Evolutionary conservation across 2,329 filamentous ascomycete species (phyloP), one percentile per base, ranked within the genome.

Genomic region (Dactylellina sp.): DNA sequence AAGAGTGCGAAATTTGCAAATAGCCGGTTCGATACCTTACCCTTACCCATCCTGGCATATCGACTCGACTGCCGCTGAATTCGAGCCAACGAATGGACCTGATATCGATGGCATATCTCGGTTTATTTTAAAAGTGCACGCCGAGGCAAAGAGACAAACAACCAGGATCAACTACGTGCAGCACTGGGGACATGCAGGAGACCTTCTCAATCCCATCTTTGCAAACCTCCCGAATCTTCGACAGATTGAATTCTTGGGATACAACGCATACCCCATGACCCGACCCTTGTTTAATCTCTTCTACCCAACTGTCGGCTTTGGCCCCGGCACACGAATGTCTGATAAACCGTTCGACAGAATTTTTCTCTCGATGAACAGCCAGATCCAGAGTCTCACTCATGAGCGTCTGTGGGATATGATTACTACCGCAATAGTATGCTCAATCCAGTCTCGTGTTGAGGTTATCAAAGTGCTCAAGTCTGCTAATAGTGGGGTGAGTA

Each of bases 171-270:
- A 39, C 7, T 7, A 32, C 22, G 7, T 7, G 4, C 2, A 28
- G 39, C 22, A 14, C 3, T 16, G 28, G 32, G 16, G 12, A 7
- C n/a, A 55, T 18, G n/a, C n/a, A 12, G 32, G 14, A n/a, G 5
- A 55, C 1, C 4, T n/a, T 7, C 53, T 64, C 16, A 39, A 22
- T 46, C 47, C 56, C 12, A 22, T n/a, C 1, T 37, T 64, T 22
- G n/a, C 25, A n/a, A 64, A 64, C 12, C 39, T 64, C 9, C 61
- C 61, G n/a, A 64, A 56, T 14, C 9, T 64, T 25, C 49, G 40
- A 24, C 24, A 11, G 7, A 55, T 64, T 24, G 32, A 46, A 7
- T 49, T 55, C 35, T 9, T 22, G n/a, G 2, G 16, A 18, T 5
- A 32, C 2, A 20, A 20, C 7, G n/a, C 20, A 2, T 3, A 18